Conservation (phyloP, 2,329 filamentous ascomycete species). For the Colletotrichum eremochloae region DNA sequence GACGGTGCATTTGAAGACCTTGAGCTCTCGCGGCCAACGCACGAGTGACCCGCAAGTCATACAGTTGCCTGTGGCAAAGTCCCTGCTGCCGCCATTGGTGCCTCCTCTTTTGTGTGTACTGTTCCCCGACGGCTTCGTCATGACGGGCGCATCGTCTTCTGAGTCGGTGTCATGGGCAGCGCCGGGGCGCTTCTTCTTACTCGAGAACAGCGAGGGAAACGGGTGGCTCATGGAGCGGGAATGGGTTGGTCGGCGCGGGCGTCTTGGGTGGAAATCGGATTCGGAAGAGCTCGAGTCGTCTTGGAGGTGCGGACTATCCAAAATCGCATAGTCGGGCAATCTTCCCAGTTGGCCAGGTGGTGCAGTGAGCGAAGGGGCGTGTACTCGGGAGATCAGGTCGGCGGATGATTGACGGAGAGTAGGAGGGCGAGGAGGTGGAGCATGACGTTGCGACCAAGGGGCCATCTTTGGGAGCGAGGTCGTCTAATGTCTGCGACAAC, state of each 20-base stretch:
- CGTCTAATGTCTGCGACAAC: slow-evolving; percentile 42
- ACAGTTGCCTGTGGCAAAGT: slow-evolving; percentile 79
- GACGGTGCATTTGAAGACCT: slow-evolving; percentile 84
- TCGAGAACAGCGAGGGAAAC: slow-evolving; percentile 78
- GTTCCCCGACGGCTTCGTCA: slow-evolving; percentile 47
- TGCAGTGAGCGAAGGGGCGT: slow-evolving; percentile 50
- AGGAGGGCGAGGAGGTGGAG: slow-evolving; percentile 43
- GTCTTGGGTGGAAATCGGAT: slow-evolving; percentile 53
- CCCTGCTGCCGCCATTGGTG: slow-evolving; percentile 57
- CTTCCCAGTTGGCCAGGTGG: slow-evolving; percentile 42
- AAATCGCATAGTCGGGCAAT: slow-evolving; percentile 45
- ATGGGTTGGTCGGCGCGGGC: slow-evolving; percentile 55
- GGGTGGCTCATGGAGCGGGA: slow-evolving; percentile 84
- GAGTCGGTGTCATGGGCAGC: slow-evolving; percentile 51
- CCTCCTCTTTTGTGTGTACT: slow-evolving; percentile 53
- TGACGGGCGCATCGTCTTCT: slow-evolving; percentile 49
- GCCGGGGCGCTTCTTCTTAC: slow-evolving; percentile 67
- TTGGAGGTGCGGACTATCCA: slow-evolving; percentile 45
- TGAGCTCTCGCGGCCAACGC: slow-evolving; percentile 80
- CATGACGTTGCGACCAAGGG: slow-evolving; percentile 47
- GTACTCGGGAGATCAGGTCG: slow-evolving; percentile 55
- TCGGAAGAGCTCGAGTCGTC: slow-evolving; percentile 61
- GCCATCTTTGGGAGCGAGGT: slow-evolving; percentile 49
- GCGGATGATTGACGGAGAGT: slow-evolving; percentile 41
- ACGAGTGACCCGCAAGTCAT: slow-evolving; percentile 89